phyloP scores from a whole-genome alignment of 148 eudicot genomes.

The Rhododendron molle region DNA sequence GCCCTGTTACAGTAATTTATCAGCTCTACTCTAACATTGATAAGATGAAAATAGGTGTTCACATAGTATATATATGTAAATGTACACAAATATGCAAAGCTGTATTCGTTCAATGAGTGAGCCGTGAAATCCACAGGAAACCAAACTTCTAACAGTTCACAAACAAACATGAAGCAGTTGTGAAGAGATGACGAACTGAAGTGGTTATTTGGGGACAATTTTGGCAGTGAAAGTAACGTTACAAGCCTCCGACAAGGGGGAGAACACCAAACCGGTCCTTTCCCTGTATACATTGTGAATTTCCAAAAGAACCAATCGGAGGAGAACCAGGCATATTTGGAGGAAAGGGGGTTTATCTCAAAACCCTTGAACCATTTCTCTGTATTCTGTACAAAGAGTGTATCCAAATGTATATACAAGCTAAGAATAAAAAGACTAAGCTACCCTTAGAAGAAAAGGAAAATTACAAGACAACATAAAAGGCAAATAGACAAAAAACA shows the following conservation, averaged over 20 bases:
- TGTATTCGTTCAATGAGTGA: background rate
- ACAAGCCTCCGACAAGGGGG: background rate
- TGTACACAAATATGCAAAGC: background rate
- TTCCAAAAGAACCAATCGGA: no score
- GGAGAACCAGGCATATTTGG: no score
- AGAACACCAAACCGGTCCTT: background rate
- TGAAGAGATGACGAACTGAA: background rate
- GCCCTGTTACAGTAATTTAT: slow-evolving; percentile 35
- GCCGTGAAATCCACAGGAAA: background rate
- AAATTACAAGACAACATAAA: no score
- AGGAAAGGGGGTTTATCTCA: no score
- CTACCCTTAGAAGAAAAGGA: no score
- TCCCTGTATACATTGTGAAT: no score
- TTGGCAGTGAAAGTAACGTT: background rate
- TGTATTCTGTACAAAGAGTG: no score
- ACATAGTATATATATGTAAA: background rate
- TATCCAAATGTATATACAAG: no score
- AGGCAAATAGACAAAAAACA: no score
- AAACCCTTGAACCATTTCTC: no score
- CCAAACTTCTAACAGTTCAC: background rate
- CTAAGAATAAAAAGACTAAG: no score
- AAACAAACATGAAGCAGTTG: background rate
- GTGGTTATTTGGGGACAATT: background rate
- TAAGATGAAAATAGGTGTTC: background rate
- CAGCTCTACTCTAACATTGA: background rate